These are phyloP conservation scores for Debaryomyces sp. DNA, from an alignment of 1,139 yeast genomes.

Conservation along the genomic window DNA sequence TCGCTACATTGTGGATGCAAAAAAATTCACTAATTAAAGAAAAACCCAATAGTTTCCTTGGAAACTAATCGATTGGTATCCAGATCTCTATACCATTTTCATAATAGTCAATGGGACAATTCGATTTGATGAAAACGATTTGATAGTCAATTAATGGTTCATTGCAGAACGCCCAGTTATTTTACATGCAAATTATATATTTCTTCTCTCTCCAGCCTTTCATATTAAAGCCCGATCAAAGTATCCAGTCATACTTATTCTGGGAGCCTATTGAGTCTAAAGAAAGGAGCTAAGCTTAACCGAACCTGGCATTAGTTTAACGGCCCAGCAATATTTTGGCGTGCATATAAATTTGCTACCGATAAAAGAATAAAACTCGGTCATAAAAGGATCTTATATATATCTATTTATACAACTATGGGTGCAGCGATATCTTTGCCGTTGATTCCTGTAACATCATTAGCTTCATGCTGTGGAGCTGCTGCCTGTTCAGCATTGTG, in stretches of 20 bases:
- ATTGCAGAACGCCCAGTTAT: background rate
- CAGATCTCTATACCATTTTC: background rate
- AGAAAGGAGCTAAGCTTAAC: background rate
- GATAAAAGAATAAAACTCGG: background rate
- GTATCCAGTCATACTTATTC: too few relatives aligned
- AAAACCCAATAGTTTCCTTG: background rate
- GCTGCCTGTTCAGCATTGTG: constrained; percentile 76
- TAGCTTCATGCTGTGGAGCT: constrained; percentile 76
- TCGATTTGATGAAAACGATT: background rate
- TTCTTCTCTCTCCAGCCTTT: background rate
- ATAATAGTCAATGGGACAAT: background rate
- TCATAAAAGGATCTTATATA: background rate
- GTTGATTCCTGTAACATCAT: constrained; percentile 54
- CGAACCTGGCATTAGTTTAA: background rate
- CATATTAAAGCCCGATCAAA: background rate
- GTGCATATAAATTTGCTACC: background rate
- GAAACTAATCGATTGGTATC: background rate
- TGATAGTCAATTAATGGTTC: background rate
- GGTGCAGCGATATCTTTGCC: constrained; percentile 85
- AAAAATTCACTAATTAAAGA: background rate
- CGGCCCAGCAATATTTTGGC: background rate
- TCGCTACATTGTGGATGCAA: background rate
- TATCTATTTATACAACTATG: constrained; percentile 46
- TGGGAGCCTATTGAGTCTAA: background rate
- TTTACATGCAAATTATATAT: background rate